Evolutionary conservation across 2,329 filamentous ascomycete genomes (phyloP).

Genomic region (Aspergillus fijiensis): DNA sequence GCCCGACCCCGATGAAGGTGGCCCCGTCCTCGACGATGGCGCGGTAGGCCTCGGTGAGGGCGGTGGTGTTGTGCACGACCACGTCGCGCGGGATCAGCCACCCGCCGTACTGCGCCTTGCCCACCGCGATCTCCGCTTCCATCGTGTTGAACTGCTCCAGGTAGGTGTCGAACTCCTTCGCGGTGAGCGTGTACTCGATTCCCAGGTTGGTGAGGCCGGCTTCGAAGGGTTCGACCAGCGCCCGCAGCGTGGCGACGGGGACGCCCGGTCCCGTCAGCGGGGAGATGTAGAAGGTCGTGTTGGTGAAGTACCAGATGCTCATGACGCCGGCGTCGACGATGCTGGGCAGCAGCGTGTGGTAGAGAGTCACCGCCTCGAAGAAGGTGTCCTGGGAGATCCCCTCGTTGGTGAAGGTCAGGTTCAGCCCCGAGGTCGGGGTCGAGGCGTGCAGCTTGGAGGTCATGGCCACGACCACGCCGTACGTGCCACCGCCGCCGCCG

Average conservation of each 20-base stretch:
- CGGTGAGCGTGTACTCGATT: neutral
- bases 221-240: neutral
- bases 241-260: neutral
- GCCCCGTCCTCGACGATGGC: slow-evolving; percentile 1
- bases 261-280: neutral
- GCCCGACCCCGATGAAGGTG: slow-evolving; percentile 3
- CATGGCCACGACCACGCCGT: slow-evolving; percentile 12
- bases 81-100: slow-evolving; percentile 1
- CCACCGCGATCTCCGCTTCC: slow-evolving; percentile 5
- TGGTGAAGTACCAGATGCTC: slow-evolving; percentile 9
- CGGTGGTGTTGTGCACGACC: neutral
- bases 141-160: slow-evolving; percentile 4
- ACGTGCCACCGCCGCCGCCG: slow-evolving; percentile 18
- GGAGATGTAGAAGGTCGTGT: slow-evolving; percentile 3
- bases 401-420: slow-evolving; percentile 4
- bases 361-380: slow-evolving; percentile 4
- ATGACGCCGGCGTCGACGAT: slow-evolving; percentile 4
- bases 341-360: slow-evolving; percentile 1
- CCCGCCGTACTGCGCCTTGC: slow-evolving; percentile 5
- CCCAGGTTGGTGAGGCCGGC: neutral
- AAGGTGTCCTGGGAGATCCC: slow-evolving; percentile 3
- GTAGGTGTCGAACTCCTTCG: slow-evolving; percentile 3
- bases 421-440: neutral
- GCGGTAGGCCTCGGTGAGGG: slow-evolving; percentile 1
- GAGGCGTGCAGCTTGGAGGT: neutral